Evolutionary conservation across 257 asterid genomes (phyloP).

Genomic region (Avicennia marina): DNA sequence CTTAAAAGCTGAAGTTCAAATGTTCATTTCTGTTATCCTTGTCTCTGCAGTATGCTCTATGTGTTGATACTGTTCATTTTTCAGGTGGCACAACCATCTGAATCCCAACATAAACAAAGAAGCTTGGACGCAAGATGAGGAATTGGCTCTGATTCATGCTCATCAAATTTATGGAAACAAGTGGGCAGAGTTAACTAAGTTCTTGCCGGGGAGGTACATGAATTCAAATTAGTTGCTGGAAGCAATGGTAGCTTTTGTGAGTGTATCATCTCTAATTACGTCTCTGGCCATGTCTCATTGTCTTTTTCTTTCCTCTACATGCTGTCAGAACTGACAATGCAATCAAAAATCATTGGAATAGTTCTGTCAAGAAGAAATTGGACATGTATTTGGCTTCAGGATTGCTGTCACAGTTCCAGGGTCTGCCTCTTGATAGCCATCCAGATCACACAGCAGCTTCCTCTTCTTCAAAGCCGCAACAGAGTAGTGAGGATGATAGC

Average conservation of each 20-base stretch:
- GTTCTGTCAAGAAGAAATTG: conserved; percentile 94
- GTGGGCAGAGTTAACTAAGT: conserved; percentile 98
- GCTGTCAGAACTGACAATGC: conserved; percentile 90
- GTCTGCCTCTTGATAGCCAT: conserved; percentile 42
- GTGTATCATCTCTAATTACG: conserved; percentile 2
- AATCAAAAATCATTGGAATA: conserved; percentile 96
- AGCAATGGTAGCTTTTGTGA: neutral
- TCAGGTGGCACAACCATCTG: conserved; percentile 99
- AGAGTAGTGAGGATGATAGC: conserved; percentile 70
- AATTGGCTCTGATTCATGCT: conserved; percentile 78
- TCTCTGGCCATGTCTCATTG: conserved; percentile 19
- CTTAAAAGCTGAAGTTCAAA: neutral
- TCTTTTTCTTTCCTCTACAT: conserved; percentile 15
- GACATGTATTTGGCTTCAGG: conserved; percentile 90
- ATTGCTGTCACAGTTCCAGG: conserved; percentile 71
- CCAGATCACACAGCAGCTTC: conserved; percentile 46
- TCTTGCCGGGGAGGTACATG: conserved; percentile 90
- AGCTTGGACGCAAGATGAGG: conserved; percentile 99
- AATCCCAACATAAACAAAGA: conserved; percentile 91
- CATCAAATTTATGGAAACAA: conserved; percentile 94
- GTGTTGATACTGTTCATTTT: conserved; percentile 12
- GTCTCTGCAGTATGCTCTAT: conserved; percentile 2
- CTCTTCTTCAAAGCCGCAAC: conserved; percentile 66
- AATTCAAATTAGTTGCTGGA: conserved; percentile 14
- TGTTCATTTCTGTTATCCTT: neutral